Evolutionary conservation across 495 filamentous ascomycete genomes (phyloP), one percentile per base, ranked within the genome.

Genomic region (Neurospora sp.): DNA sequence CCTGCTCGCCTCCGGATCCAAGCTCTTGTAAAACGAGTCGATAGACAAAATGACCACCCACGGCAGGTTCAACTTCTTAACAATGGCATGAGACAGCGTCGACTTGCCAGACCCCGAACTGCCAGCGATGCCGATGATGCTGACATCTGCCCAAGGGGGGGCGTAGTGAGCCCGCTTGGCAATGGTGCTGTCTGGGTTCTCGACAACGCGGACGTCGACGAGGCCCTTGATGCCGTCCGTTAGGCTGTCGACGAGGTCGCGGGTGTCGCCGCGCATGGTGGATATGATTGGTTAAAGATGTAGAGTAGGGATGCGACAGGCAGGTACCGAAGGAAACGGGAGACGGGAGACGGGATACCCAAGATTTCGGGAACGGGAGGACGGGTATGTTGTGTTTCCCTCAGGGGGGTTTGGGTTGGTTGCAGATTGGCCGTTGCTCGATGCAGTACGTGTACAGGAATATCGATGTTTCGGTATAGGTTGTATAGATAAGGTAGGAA

Each of bases 31-130:
- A 80, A 96, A 99, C 2, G 94, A 97, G 80, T 99, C 96, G 90
- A 99, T 98, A 40, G 94, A 95, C 75, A 99, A 83, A 80, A 99
- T 97, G 39, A 98, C 93, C 42, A 99, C 96, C 96, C 96, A 99
- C 60, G 96, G 96, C 71, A 98, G 84, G 83, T 95, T 97, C 76
- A 99, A 82, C 73, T 92, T 91, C 72, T 86, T 90, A 71, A 98
- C 93, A 76, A 99, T 97, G 70, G 94, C 94, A 75, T 95, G 89
- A 31, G 96, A 94, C 71, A 99, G 84, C 3, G 94, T 97, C n/a
- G 95, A 97, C 85, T 99, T 99, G 46, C 96, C 96, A 37, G 95
- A 98, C 71, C 96, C 96, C 23, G 95, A 98, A 80, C 93, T 96
- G 14, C 96, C 96, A 60, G 96, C 96, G 73, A 99, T 91, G 66